Evolutionary conservation across 306 rosid species (phyloP).

Genomic region (Vicia sativa): DNA sequence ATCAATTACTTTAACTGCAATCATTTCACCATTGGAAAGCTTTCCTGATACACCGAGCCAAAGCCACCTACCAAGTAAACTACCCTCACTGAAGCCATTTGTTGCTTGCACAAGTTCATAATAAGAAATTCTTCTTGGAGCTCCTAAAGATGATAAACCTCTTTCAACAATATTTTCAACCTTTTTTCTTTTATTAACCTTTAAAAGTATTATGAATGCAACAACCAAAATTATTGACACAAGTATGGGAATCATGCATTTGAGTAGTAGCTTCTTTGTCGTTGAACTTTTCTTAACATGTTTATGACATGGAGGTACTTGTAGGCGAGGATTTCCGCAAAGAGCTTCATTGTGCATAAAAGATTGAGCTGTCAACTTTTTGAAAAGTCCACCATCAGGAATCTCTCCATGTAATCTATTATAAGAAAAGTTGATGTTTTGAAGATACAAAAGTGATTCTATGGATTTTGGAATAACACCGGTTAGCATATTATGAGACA

Average conservation of each 20-base stretch:
- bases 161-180: not conserved
- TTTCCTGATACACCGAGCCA: constrained; percentile 31
- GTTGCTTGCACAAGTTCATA: constrained; percentile 36
- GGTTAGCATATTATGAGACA: constrained; percentile 37
- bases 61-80: constrained; percentile 33
- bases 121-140: constrained; percentile 32
- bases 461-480: constrained; percentile 40
- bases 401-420: constrained; percentile 38
- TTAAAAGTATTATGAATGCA: not conserved
- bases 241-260: not conserved
- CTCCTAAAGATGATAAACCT: not conserved
- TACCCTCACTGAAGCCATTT: constrained; percentile 12
- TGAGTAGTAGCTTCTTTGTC: not conserved
- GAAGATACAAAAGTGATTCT: constrained; percentile 23
- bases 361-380: constrained; percentile 22
- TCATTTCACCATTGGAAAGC: constrained; percentile 30
- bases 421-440: constrained; percentile 40
- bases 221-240: not conserved
- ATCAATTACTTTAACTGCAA: constrained; percentile 38
- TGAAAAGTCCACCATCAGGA: constrained; percentile 38
- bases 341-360: constrained; percentile 40
- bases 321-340: constrained; percentile 28
- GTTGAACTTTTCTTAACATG: not conserved
- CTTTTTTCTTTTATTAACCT: not conserved
- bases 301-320: not conserved